These are phyloP conservation scores for Acmispon strigosus DNA, from an alignment of 306 rosid species.

Conservation along the genomic window DNA sequence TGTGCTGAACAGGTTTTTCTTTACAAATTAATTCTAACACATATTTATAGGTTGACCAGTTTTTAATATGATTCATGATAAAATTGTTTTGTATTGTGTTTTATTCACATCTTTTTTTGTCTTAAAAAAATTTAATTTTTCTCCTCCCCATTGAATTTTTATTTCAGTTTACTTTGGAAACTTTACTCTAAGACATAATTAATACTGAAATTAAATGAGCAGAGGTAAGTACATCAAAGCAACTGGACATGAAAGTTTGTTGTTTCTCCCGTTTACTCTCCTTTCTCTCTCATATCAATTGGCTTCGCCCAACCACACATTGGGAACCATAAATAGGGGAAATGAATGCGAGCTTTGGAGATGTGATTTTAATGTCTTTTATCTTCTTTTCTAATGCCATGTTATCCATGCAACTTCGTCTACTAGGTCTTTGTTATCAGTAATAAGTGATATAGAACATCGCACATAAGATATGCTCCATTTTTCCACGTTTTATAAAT, in stretches of 20 bases:
- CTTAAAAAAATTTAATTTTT: background rate
- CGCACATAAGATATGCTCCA: background rate
- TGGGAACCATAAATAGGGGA: slow-evolving; percentile 24
- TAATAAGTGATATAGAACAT: background rate
- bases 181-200: slow-evolving; percentile 32
- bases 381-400: background rate
- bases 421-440: background rate
- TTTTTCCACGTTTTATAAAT: background rate
- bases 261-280: slow-evolving; percentile 29
- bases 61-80: too few relatives aligned
- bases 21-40: background rate
- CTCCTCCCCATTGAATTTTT: background rate
- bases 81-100: background rate
- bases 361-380: slow-evolving; percentile 10
- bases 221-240: slow-evolving; percentile 38
- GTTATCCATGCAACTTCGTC: slow-evolving; percentile 1
- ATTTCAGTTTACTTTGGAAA: slow-evolving; percentile 16
- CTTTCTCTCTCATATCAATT: slow-evolving; percentile 32
- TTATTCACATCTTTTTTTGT: background rate
- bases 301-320: slow-evolving; percentile 34
- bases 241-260: slow-evolving; percentile 44
- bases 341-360: slow-evolving; percentile 20
- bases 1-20: too few relatives aligned
- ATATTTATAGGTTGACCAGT: too few relatives aligned
- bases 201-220: slow-evolving; percentile 35